Evolutionary conservation across 495 filamentous ascomycete species (phyloP).

Genomic region (Daldinia loculata): DNA sequence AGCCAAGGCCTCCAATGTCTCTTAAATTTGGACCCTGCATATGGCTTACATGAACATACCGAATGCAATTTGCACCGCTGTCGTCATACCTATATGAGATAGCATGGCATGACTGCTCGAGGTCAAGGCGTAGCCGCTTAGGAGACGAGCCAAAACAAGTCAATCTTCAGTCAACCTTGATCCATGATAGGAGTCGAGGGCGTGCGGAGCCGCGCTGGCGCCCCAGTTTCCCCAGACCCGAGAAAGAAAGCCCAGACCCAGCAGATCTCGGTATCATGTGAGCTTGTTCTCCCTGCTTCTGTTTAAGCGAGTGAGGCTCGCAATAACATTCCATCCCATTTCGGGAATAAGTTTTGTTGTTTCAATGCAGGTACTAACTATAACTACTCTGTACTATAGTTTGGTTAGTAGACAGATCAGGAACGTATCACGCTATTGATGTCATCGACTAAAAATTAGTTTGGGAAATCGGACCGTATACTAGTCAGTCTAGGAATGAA

Average conservation of each 20-base stretch:
- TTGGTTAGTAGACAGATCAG: not conserved
- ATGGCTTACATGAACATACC: constrained; percentile 18
- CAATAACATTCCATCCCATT: constrained; percentile 11
- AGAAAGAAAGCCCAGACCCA: constrained; percentile 16
- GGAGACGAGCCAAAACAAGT: not conserved
- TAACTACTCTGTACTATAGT: not conserved
- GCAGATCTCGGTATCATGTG: constrained; percentile 34
- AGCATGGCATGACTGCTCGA: constrained; percentile 11
- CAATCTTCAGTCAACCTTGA: constrained; percentile 2
- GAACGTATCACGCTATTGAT: not conserved
- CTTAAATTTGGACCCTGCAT: constrained; percentile 33
- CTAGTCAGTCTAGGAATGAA: constrained; percentile 25
- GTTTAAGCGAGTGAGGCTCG: constrained; percentile 1
- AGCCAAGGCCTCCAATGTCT: constrained; percentile 7
- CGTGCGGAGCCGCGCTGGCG: constrained; percentile 23
- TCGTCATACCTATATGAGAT: constrained; percentile 8
- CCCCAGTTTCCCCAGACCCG: constrained; percentile 26
- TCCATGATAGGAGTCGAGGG: constrained; percentile 2
- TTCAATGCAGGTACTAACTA: not conserved
- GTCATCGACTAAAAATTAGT: constrained; percentile 8
- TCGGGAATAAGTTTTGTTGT: constrained; percentile 10
- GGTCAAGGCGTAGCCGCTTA: constrained; percentile 18
- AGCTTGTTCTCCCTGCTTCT: constrained; percentile 13
- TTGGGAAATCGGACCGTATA: constrained; percentile 31
- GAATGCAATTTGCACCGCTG: not conserved